Conservation (phyloP, 345 rosid species). For the Eutrema yunnanense region DNA sequence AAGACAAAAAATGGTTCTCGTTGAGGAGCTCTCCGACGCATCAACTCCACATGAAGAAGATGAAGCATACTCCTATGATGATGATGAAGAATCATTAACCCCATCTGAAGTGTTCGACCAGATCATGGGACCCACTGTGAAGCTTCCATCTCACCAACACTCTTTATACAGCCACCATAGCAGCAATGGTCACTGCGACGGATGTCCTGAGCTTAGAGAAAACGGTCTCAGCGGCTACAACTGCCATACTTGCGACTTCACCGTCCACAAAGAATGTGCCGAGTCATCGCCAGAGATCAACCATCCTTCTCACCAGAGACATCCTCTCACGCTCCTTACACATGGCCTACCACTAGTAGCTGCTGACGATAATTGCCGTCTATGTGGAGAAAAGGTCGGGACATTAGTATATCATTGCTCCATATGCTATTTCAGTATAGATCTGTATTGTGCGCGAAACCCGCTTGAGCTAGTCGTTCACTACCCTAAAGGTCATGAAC, state of each 20-base stretch:
- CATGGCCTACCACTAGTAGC: not conserved
- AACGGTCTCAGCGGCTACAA: not conserved
- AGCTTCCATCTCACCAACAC: not conserved
- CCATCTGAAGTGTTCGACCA: constrained; percentile 3
- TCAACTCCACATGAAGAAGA: not conserved
- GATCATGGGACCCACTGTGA: not conserved
- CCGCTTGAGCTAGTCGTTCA: not conserved
- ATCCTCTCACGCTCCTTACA: not conserved
- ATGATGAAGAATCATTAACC: not conserved
- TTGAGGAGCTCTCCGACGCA: not conserved
- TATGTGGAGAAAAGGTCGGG: constrained; percentile 1
- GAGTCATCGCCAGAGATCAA: constrained; percentile 1
- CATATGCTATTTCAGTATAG: not conserved
- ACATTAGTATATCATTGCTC: not conserved
- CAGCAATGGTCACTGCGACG: not conserved
- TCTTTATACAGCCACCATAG: not conserved
- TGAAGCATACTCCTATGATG: not conserved
- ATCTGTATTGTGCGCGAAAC: constrained; percentile 5
- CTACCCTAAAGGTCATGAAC: not conserved
- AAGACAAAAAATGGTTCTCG: not conserved
- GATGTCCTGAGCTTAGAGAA: not conserved
- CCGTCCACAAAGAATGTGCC: not conserved
- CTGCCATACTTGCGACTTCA: not conserved
- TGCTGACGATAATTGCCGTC: not conserved
- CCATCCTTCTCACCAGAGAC: constrained; percentile 9